Evolutionary conservation across 768 basidiomycete genomes (phyloP), one percentile per base, ranked within the genome.

Genomic region (Saitozyma podzolica): DNA sequence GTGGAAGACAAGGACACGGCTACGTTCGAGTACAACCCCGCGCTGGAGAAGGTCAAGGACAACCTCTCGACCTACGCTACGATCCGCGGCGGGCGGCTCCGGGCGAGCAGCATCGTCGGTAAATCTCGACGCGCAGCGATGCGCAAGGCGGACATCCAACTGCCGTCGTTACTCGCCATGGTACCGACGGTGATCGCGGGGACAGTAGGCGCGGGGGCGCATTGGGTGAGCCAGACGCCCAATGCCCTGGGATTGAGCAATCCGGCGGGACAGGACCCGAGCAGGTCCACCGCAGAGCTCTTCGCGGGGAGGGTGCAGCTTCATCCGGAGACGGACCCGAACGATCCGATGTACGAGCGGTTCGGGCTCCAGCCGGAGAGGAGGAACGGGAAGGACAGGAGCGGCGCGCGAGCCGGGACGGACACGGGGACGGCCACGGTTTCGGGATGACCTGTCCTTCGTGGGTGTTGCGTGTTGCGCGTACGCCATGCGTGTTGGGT

Each of bases 61-160:
- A 92, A 96, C 76, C 85, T 99, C 56, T 81, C 82, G 45, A 89
- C 87, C 0, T 97, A 95, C 79, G 72, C 73, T 19, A 71, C 68
- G 58, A 68, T 78, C 54, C 74, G 78, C 57, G 94, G 95, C 42
- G 94, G 87, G n/a, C 88, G 94, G 61, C 80, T 92, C 51, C 86
- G 90, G 42, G 88, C 89, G 6, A 92, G 91, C 1, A 89, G 88
- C 4, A 89, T 93, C 70, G 90, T 94, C 47, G 83, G 86, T 74
- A 91, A 89, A 82, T 90, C 88, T 64, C 85, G 91, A 48, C 83
- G 83, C 6, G 84, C 85, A 20, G 51, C 81, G 52, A 78, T 85
- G 47, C 81, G 85, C 37, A 68, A 79, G 29, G 78, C 66, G 29
- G 64, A 75, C 63, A 67, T 63, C 53, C 65, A 68, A 62, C 70